Percentiles rank a stretch among this genome's conserved stretches.
Conservation (phyloP, 2,329 filamentous ascomycete genomes). For the Nemania abortiva region DNA sequence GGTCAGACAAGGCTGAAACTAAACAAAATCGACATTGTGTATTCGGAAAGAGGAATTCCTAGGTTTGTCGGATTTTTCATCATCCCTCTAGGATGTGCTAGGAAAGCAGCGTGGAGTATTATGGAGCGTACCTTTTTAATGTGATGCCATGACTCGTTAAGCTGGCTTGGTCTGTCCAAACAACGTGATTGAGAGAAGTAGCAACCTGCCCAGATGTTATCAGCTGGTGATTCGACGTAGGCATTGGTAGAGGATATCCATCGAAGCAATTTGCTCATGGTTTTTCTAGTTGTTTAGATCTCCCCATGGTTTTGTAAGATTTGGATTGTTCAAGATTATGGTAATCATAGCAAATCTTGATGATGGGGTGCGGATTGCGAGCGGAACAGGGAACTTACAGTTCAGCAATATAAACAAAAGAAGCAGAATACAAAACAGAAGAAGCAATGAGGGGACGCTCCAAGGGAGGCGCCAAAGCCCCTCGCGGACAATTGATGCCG, state of each 20-base stretch:
- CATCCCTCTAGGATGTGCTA: slow-evolving; percentile 55
- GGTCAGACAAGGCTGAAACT: slow-evolving; percentile 79
- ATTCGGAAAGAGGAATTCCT: slow-evolving; percentile 78
- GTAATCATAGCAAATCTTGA: slow-evolving; percentile 58
- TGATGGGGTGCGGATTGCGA: slow-evolving; percentile 1
- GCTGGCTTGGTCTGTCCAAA: not conserved
- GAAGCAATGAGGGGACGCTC: not conserved
- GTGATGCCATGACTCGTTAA: not conserved
- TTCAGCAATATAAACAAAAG: not conserved
- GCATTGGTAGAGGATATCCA: not conserved
- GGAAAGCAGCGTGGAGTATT: not conserved
- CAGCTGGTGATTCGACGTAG: slow-evolving; percentile 14
- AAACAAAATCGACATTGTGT: slow-evolving; percentile 73
- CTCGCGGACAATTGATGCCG: slow-evolving; percentile 24
- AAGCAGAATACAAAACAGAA: slow-evolving; percentile 13
- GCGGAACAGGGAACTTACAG: slow-evolving; percentile 14
- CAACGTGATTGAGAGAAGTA: not conserved
- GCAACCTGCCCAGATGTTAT: slow-evolving; percentile 34
- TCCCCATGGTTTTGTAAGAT: slow-evolving; percentile 71
- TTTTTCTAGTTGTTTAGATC: slow-evolving; percentile 64
- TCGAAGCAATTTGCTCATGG: slow-evolving; percentile 62
- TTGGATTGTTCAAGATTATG: slow-evolving; percentile 70
- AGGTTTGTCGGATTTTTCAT: slow-evolving; percentile 71
- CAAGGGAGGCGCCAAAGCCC: not conserved
- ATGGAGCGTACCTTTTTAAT: slow-evolving; percentile 35